A percentile compares a stretch with the other conserved stretches of the same genome.
Conservation (phyloP, 257 asterid genomes). For the Nicotiana knightiana region DNA sequence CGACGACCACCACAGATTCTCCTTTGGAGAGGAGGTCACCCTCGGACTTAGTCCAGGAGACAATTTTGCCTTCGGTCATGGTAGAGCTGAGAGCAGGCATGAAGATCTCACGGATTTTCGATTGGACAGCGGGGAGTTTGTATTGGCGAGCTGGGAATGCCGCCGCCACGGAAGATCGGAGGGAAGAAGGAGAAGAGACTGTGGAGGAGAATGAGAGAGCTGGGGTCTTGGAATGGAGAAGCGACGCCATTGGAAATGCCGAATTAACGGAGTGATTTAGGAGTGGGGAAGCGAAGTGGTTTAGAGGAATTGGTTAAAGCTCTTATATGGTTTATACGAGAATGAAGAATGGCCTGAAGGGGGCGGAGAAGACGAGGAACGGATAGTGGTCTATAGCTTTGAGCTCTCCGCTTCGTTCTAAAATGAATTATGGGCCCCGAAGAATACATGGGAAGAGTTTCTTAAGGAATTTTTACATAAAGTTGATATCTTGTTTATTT, state of each 20-base stretch:
- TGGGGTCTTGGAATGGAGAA: constrained; percentile 2
- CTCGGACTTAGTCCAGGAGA: constrained; percentile 74
- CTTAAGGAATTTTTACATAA: too few relatives aligned
- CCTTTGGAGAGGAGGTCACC: constrained; percentile 77
- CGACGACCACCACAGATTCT: constrained; percentile 81
- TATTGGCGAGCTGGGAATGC: constrained; percentile 17
- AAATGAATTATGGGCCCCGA: too few relatives aligned
- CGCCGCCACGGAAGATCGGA: not conserved
- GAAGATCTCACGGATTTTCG: constrained; percentile 87
- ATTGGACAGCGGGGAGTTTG: constrained; percentile 31
- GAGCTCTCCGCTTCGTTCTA: constrained; percentile 27
- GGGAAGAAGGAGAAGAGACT: constrained; percentile 39
- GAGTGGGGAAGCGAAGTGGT: too few relatives aligned
- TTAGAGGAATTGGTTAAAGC: too few relatives aligned
- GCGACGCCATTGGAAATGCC: constrained; percentile 17
- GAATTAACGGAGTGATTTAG: not conserved
- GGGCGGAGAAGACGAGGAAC: not conserved
- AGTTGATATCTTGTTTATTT: too few relatives aligned
- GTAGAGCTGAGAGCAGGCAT: constrained; percentile 96
- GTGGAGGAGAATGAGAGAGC: constrained; percentile 50
- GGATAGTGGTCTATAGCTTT: constrained; percentile 30
- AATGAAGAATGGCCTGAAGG: not conserved
- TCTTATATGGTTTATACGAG: too few relatives aligned
- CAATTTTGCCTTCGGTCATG: constrained; percentile 92
- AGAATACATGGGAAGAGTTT: too few relatives aligned